phyloP scores from a whole-genome alignment of 306 rosid genomes.

The Macrotyloma uniflorum region DNA sequence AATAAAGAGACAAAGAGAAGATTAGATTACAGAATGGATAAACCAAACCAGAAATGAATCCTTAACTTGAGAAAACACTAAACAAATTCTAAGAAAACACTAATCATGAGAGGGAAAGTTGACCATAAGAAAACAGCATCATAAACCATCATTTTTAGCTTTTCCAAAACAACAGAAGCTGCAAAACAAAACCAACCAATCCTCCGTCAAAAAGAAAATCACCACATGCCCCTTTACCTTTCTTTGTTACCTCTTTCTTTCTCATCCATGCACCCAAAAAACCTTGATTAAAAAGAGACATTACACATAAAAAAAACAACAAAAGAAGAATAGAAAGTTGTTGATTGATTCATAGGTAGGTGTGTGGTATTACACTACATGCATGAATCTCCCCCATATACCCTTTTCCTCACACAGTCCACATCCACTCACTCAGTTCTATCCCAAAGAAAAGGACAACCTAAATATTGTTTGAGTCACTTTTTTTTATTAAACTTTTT shows the following conservation, averaged over 20 bases:
- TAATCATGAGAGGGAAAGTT: slow-evolving; percentile 26
- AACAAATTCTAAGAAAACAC: neutral
- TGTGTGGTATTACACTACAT: neutral
- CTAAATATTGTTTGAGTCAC: neutral
- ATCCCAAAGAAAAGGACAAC: slow-evolving; percentile 17
- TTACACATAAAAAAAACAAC: neutral
- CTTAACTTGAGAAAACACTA: neutral
- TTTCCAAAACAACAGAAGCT: slow-evolving; percentile 13
- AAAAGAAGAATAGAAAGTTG: slow-evolving; percentile 21
- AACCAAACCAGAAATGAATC: neutral
- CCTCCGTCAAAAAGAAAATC: no score
- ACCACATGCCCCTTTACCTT: neutral
- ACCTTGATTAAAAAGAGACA: neutral
- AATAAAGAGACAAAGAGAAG: no score
- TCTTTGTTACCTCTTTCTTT: neutral
- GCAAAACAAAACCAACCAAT: neutral
- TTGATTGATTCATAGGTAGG: slow-evolving; percentile 7
- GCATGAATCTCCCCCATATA: neutral
- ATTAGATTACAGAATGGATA: no score
- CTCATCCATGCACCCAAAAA: neutral
- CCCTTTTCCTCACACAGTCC: neutral
- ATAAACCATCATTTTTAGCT: slow-evolving; percentile 28
- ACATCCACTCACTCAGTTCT: slow-evolving; percentile 19
- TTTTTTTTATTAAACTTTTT: no score
- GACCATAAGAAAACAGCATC: slow-evolving; percentile 21